These are phyloP conservation scores for Bothia castanella DNA, from an alignment of 1,284 basidiomycete genomes.

Conservation along the genomic window DNA sequence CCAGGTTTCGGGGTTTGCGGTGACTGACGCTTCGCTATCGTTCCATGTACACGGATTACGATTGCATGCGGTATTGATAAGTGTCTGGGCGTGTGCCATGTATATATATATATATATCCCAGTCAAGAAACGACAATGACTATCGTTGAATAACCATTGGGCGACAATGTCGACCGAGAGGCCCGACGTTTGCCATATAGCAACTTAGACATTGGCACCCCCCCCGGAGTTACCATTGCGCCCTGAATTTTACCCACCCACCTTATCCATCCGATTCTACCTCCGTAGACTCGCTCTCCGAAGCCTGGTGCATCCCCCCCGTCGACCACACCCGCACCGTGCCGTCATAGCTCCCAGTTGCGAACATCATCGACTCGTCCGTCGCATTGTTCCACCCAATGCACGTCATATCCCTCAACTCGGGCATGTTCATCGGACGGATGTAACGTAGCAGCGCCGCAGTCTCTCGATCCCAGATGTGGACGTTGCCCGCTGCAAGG, in stretches of 20 bases:
- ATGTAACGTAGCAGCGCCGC: conserved; percentile 63
- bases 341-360: conserved; percentile 73
- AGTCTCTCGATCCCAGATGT: conserved; percentile 78
- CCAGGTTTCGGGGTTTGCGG: too few species aligned
- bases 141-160: not conserved
- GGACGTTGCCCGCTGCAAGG: conserved; percentile 66
- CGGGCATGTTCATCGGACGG: conserved; percentile 41
- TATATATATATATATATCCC: not conserved
- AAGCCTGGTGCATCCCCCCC: conserved; percentile 1
- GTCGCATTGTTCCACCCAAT: conserved; percentile 71
- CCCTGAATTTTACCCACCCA: not conserved
- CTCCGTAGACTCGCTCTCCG: conserved; percentile 22
- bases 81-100: too few species aligned
- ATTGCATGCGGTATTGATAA: too few species aligned
- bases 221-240: too few species aligned
- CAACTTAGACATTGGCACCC: too few species aligned
- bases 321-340: conserved; percentile 66
- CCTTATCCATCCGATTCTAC: conserved; percentile 19
- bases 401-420: conserved; percentile 64
- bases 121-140: not conserved
- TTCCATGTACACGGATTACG: too few species aligned
- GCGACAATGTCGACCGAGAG: too few species aligned
- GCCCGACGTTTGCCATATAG: too few species aligned
- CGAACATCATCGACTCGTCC: conserved; percentile 70
- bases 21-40: too few species aligned